Base-by-base conservation (phyloP, 1,139 yeast species). In the Kodamaea sp. region DNA sequence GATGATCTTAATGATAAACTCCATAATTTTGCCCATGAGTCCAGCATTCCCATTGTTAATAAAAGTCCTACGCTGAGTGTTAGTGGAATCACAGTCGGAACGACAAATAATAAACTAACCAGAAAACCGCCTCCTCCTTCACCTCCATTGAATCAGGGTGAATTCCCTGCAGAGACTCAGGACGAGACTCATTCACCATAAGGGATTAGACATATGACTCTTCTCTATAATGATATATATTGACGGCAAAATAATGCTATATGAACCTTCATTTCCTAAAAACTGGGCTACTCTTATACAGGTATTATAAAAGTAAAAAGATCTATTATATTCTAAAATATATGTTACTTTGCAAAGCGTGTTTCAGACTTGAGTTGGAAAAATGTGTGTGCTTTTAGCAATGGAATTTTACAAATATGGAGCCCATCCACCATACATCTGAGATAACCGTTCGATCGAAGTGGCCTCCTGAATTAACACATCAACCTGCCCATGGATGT, bases 371-470 rank as follows among this genome's bases (percentile, higher is more conserved):
- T n/a, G n/a, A n/a, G n/a, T n/a, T n/a, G n/a, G n/a, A n/a, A n/a
- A n/a, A n/a, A n/a, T n/a, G n/a, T n/a, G n/a, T n/a, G n/a, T n/a
- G n/a, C n/a, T n/a, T n/a, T n/a, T n/a, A n/a, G n/a, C n/a, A n/a
- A n/a, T n/a, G n/a, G n/a, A n/a, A n/a, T 7, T 10, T 39, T 49
- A 67, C 10, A 67, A 49, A 45, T 66, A 86, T 2, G 97, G 83
- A 51, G 86, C 76, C 98, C 98, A 92, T 3, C 99, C 99, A 22
- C 86, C 80, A 58, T 88, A 94, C 98, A 94, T 92, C 47, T 75
- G 83, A 20, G 87, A 72, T 34, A 94, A 63, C 43, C 83, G 80
- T 34, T 81, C 86, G 5, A 69, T 66, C 4, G 88, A 80, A 0
- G 86, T 75, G 0, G 98, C 95, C 43, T 85, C 88, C 48, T 85